phyloP scores from a whole-genome alignment of 768 basidiomycete species.

The Pisolithus tinctorius region DNA sequence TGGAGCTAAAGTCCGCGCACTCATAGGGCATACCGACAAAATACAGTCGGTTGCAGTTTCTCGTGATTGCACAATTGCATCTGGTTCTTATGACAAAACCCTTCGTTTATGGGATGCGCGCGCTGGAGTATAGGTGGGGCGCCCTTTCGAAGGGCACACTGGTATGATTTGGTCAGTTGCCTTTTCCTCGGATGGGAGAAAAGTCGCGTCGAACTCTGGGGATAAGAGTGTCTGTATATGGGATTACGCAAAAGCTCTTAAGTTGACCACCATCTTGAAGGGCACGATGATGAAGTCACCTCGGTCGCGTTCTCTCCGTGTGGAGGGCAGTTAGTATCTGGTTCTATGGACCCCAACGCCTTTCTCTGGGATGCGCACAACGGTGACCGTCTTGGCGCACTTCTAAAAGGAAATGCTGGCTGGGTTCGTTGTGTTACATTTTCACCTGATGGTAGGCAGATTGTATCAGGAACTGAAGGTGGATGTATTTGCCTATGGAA shows the following conservation, averaged over 20 bases:
- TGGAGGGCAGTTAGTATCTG: not conserved
- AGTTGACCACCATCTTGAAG: not conserved
- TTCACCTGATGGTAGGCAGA: no score
- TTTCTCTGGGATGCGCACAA: not conserved
- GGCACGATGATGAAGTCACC: not conserved
- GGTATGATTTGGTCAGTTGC: not conserved
- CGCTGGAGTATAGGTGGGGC: not conserved
- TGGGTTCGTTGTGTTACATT: no score
- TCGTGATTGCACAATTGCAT: conserved; percentile 14
- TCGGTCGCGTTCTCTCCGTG: not conserved
- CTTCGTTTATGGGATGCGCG: not conserved
- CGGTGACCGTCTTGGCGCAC: no score
- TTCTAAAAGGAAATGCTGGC: no score
- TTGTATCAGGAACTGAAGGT: no score
- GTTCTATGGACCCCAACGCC: not conserved
- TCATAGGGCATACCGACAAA: not conserved
- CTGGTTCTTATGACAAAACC: conserved; percentile 15
- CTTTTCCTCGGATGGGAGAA: not conserved
- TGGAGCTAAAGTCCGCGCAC: not conserved
- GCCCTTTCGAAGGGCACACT: not conserved
- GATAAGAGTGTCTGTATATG: not conserved
- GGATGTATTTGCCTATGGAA: no score
- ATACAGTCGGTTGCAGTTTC: not conserved
- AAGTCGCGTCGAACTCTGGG: not conserved
- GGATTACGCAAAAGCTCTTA: not conserved